These are phyloP conservation scores for Kwoniella sp. DNA, from an alignment of 768 basidiomycete species.

Conservation along the genomic window DNA sequence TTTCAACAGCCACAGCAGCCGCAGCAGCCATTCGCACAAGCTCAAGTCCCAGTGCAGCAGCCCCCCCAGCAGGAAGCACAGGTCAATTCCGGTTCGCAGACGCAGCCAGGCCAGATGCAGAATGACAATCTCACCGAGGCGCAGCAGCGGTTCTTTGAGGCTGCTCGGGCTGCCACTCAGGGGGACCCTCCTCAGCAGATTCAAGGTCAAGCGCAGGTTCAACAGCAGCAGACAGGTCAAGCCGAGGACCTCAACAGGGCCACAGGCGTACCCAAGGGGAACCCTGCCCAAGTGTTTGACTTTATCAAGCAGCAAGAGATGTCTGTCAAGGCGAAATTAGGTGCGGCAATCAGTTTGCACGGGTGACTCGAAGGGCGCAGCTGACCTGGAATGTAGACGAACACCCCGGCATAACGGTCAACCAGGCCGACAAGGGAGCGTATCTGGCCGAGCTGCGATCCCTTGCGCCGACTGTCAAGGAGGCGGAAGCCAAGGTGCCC, in stretches of 20 bases:
- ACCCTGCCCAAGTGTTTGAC: constrained; percentile 7
- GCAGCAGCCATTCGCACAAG: constrained; percentile 18
- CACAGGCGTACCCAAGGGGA: constrained; percentile 13
- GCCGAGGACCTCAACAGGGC: not conserved
- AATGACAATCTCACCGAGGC: constrained; percentile 9
- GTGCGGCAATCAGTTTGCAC: not conserved
- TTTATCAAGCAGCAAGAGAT: constrained; percentile 11
- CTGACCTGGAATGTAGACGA: too few relatives aligned
- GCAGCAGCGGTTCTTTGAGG: constrained; percentile 11
- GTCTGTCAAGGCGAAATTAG: constrained; percentile 1
- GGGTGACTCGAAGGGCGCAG: not conserved
- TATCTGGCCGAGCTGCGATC: constrained; percentile 14
- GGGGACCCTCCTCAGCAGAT: not conserved
- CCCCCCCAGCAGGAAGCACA: not conserved
- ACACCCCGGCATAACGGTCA: constrained; percentile 1
- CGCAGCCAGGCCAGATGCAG: not conserved
- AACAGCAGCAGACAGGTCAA: not conserved
- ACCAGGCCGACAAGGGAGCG: constrained; percentile 2
- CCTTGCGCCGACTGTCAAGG: constrained; percentile 15
- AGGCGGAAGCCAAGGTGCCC: constrained; percentile 19
- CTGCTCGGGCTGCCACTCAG: not conserved
- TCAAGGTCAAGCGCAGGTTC: not conserved
- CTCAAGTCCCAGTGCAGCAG: constrained; percentile 18
- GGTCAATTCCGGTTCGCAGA: constrained; percentile 5
- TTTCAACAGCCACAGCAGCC: constrained; percentile 14